Evolutionary conservation across 1,284 basidiomycete genomes (phyloP), one percentile per base, ranked within the genome.

Genomic region (Cutaneotrichosporon sp.): DNA sequence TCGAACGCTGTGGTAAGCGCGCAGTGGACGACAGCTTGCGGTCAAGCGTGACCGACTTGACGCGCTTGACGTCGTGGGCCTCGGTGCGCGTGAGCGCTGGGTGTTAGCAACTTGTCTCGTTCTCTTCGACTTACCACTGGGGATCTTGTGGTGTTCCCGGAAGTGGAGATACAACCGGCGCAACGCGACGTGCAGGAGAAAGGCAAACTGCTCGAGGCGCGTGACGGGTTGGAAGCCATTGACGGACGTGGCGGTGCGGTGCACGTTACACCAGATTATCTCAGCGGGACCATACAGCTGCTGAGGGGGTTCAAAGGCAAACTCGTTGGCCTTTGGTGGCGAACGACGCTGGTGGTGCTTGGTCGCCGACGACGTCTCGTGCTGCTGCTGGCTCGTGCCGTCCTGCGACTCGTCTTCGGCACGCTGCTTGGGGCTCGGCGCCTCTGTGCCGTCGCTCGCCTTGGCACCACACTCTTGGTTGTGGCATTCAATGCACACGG

Each of bases 171-270:
- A 97, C 51, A 99, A 78, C 65, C 94, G 82, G 61, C 93, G 83
- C 51, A 99, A 80, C 4, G 94, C 96, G 17, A 98, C 96, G 65
- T 97, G 93, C 50, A 99, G 78, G 56, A 99, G 76, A 79, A 96
- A 99, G 0, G 96, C 89, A 73, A 97, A 99, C 72, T 99, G 94
- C 77, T 99, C 94, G 62, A 99, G 77, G 56, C 94, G 81, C 49
- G 93, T 91, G 15, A 97, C 94, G 14, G 88, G 81, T 69, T 90
- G 86, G 76, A 98, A 97, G 9, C 92, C 92, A 18, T 77, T 66
- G 43, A 84, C 78, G 63, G 85, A 87, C 3, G 80, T 80, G 49
- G 69, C 68, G 68, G 82, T 83, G 37, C 80, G 85, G 77, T 87
- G 90, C n/a, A 86, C 83, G 8, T 80, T 81, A 74, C 94, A 97